Percentiles rank a stretch among this genome's conserved stretches.
Conservation (phyloP, 106 monocot species). For the Dioscorea zingiberensis region DNA sequence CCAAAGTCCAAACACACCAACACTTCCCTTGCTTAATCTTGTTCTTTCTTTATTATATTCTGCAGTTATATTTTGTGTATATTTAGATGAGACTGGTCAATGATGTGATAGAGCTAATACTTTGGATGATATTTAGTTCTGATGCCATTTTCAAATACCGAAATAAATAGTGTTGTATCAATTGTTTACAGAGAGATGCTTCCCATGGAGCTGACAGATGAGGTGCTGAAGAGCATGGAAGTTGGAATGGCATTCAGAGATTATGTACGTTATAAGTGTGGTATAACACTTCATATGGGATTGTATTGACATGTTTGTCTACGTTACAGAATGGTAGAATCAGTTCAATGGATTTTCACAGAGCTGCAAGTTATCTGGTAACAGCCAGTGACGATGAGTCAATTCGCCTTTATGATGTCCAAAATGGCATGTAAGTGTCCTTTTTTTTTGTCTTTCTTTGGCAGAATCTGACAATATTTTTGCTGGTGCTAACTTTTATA, state of each 20-base stretch:
- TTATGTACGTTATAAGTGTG: conserved; percentile 37
- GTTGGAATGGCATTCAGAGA: conserved; percentile 96
- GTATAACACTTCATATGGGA: background rate
- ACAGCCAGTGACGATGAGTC: conserved; percentile 99
- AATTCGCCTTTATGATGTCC: conserved; percentile 91
- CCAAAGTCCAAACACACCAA: too few relatives aligned
- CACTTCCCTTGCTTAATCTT: too few relatives aligned
- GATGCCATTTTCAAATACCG: too few relatives aligned
- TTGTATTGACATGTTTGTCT: background rate
- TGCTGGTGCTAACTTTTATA: too few relatives aligned
- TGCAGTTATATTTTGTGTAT: too few relatives aligned
- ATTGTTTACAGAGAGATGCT: conserved; percentile 24
- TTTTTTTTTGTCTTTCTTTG: background rate
- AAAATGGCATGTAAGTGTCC: conserved; percentile 69
- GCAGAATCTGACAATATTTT: too few relatives aligned
- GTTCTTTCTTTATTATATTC: too few relatives aligned
- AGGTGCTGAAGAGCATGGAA: conserved; percentile 96
- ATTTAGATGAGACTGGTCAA: too few relatives aligned
- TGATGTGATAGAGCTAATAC: too few relatives aligned
- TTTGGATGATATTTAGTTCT: too few relatives aligned
- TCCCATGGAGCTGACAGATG: conserved; percentile 72
- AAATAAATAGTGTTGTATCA: too few relatives aligned
- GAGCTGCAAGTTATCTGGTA: conserved; percentile 70
- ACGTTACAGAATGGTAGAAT: conserved; percentile 88
- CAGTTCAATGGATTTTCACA: conserved; percentile 98